Evolutionary conservation across 495 filamentous ascomycete genomes (phyloP), one percentile per base, ranked within the genome.

Genomic region (Penicillium silybi): DNA sequence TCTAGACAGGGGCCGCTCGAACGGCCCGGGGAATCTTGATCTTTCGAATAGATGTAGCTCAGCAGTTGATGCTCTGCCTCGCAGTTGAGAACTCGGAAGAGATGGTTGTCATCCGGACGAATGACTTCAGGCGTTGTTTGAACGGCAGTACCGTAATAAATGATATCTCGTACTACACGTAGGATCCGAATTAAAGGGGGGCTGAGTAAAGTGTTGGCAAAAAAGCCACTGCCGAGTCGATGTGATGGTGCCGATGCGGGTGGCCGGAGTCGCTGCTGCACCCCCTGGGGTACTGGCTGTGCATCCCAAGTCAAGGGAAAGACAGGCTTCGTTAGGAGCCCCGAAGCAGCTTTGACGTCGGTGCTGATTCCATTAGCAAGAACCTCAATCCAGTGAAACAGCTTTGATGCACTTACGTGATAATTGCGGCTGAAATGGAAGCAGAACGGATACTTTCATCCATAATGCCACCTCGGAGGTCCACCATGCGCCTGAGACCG

Each of bases 51-150:
- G 10, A 69, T 48, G 46, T 72, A 72, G 27, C 65, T 68, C 17
- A 72, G 56, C 13, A 72, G 57, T 46, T 67, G 65, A 46, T 72
- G 65, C 52, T 72, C 68, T 25, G 59, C 44, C 49, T 68, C 63
- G 48, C 54, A 63, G 22, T 62, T 72, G 15, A 68, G 44, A 0
- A 63, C 44, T n/a, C 58, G 59, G 43, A 70, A 68, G 26, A 72
- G 63, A 43, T 65, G 60, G 19, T 65, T 56, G 20, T 66, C 62
- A 16, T 34, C 37, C 3, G 46, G 25, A 16, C 50, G 42, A 10
- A 65, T 48, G 9, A 18, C 20, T 2, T 44, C 25, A 6, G 63
- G 57, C 13, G 43, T 49, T 7, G 53, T 40, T 40, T 54, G 53
- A 39, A 56, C 48, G 39, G 56, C 37, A 19, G 57, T 48, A 25